These are phyloP conservation scores for Peronospora belbahrii DNA, from an alignment of 352 stramenopile genomes.

Conservation along the genomic window DNA sequence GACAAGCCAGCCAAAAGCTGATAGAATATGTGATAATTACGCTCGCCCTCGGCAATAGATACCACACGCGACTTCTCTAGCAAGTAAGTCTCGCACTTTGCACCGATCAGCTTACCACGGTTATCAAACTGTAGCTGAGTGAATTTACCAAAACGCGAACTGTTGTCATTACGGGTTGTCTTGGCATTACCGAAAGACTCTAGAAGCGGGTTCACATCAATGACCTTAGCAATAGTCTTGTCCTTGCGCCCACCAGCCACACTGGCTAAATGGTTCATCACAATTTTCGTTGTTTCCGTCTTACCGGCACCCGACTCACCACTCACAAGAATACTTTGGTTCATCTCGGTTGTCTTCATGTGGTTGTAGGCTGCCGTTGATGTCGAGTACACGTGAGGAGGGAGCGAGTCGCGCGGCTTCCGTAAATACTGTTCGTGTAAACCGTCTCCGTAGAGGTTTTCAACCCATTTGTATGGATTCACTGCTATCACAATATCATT, in stretches of 20 bases:
- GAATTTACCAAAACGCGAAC: conserved; percentile 87
- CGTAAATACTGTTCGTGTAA: conserved; percentile 77
- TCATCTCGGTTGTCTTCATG: conserved; percentile 65
- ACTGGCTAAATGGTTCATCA: conserved; percentile 85
- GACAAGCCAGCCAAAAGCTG: conserved; percentile 80
- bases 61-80: conserved; percentile 95
- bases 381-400: conserved; percentile 81
- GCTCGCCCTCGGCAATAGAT: conserved; percentile 91
- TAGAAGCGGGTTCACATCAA: conserved; percentile 88
- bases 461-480: conserved; percentile 95
- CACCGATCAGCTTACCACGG: conserved; percentile 70
- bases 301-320: conserved; percentile 88
- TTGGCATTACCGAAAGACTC: conserved; percentile 94
- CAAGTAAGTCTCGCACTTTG: conserved; percentile 91
- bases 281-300: conserved; percentile 96
- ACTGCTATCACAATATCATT: conserved; percentile 97
- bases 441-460: conserved; percentile 86
- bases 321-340: conserved; percentile 85
- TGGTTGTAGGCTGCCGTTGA: conserved; percentile 84
- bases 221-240: conserved; percentile 87
- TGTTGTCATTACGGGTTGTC: conserved; percentile 91
- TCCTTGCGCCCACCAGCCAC: conserved; percentile 79
- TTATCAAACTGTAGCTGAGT: conserved; percentile 85
- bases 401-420: conserved; percentile 55
- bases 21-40: conserved; percentile 98